Conservation (phyloP, 345 rosid species). For the Eucalyptus brandiana region DNA sequence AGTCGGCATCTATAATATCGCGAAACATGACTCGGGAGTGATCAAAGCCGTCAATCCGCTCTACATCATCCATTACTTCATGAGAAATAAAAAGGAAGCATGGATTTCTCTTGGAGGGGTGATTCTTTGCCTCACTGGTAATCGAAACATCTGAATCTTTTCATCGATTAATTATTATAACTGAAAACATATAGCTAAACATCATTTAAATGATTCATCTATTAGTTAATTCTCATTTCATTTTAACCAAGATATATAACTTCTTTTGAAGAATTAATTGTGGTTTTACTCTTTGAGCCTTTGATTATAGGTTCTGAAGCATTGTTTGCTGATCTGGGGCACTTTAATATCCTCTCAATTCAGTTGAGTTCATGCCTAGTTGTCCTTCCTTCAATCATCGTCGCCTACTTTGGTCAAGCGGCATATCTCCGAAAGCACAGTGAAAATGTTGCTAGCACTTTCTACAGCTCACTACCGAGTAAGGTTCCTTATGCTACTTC, state of each 20-base stretch:
- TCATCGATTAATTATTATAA: neutral
- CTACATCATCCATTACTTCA: constrained; percentile 8
- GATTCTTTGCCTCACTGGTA: constrained; percentile 8
- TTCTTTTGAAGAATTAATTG: neutral
- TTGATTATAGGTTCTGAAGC: constrained; percentile 16
- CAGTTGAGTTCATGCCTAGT: constrained; percentile 7
- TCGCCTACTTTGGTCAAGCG: constrained; percentile 16
- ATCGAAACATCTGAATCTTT: neutral
- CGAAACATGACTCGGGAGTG: neutral
- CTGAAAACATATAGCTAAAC: neutral
- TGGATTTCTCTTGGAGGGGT: constrained; percentile 20
- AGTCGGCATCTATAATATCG: constrained; percentile 8
- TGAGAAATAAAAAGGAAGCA: neutral
- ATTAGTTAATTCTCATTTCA: neutral
- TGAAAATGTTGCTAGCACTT: neutral
- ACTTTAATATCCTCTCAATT: constrained; percentile 5
- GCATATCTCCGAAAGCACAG: constrained; percentile 2
- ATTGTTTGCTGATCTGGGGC: constrained; percentile 26
- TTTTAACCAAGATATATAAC: neutral
- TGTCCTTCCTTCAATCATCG: constrained; percentile 6
- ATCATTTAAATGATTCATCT: neutral
- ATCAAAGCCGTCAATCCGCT: constrained; percentile 7
- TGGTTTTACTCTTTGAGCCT: neutral
- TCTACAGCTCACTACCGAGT: constrained; percentile 12
- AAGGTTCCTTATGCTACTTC: neutral